Conservation (phyloP, 768 basidiomycete species). For the Melanogaster broomeanus region DNA sequence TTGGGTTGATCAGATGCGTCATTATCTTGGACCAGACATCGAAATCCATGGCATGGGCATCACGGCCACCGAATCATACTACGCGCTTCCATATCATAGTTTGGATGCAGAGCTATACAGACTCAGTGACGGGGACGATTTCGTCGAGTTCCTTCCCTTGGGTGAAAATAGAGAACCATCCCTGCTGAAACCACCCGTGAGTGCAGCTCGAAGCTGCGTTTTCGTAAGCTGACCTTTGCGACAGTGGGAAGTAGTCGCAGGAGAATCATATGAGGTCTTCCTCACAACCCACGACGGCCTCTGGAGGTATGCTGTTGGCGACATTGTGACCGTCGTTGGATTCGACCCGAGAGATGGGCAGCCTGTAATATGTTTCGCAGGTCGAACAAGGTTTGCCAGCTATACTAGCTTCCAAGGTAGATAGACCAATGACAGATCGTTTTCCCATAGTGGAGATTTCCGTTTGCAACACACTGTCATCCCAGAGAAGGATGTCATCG, state of each 20-base stretch:
- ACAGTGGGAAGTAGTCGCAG: constrained; percentile 6
- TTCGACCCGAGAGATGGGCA: constrained; percentile 8
- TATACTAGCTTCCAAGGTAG: not conserved
- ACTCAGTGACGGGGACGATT: not conserved
- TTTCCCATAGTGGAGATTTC: not conserved
- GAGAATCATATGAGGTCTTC: constrained; percentile 5
- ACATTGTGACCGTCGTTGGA: constrained; percentile 2
- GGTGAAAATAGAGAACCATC: not conserved
- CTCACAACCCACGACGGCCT: constrained; percentile 7
- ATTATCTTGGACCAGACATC: constrained; percentile 5
- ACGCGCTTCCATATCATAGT: not conserved
- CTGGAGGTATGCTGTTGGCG: constrained; percentile 6
- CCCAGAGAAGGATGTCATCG: not conserved
- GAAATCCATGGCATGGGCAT: not conserved
- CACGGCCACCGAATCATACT: not conserved
- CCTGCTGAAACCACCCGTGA: not conserved
- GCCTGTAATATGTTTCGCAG: constrained; percentile 4
- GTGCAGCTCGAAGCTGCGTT: not conserved
- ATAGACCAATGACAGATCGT: not conserved
- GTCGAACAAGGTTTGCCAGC: not conserved
- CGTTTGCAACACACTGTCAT: constrained; percentile 1
- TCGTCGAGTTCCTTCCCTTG: not conserved
- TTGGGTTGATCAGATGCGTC: not conserved
- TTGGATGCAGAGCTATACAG: not conserved
- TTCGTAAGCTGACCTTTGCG: not conserved